These are phyloP conservation scores for Coemansia sp. DNA, from an alignment of 192 early-diverging fungal species.

Conservation along the genomic window DNA sequence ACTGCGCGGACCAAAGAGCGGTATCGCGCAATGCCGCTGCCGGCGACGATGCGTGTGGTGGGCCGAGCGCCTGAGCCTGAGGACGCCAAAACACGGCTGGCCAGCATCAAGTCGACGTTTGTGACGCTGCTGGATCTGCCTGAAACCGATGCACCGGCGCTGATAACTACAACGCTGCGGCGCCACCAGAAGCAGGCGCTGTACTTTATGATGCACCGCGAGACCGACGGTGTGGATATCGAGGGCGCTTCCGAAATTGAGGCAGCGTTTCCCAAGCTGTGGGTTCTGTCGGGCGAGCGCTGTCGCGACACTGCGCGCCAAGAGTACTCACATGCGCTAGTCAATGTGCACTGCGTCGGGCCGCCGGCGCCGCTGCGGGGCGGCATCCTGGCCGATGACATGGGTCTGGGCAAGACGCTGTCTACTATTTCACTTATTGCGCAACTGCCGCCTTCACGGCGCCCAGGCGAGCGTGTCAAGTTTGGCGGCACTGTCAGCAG, in stretches of 20 bases:
- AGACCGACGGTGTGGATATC: slow-evolving; percentile 63
- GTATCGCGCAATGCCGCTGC: slow-evolving; percentile 16
- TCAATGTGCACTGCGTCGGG: slow-evolving; percentile 29
- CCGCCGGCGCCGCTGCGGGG: slow-evolving; percentile 35
- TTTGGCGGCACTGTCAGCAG: slow-evolving; percentile 12
- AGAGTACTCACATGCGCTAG: slow-evolving; percentile 33
- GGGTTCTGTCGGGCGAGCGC: slow-evolving; percentile 12
- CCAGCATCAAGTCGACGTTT: slow-evolving; percentile 51
- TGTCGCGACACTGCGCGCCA: neutral
- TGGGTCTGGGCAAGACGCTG: slow-evolving; percentile 55
- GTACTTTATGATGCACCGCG: slow-evolving; percentile 74
- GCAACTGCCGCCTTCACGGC: slow-evolving; percentile 10
- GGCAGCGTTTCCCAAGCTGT: slow-evolving; percentile 37
- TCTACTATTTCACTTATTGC: slow-evolving; percentile 34
- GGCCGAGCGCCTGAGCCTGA: slow-evolving; percentile 11
- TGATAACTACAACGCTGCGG: slow-evolving; percentile 60
- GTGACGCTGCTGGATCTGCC: slow-evolving; percentile 52
- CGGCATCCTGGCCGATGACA: slow-evolving; percentile 52
- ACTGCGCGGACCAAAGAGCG: slow-evolving; percentile 6
- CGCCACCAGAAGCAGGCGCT: slow-evolving; percentile 84
- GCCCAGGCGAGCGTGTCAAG: slow-evolving; percentile 36
- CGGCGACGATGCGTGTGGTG: slow-evolving; percentile 25
- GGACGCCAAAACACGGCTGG: slow-evolving; percentile 34
- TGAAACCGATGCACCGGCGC: slow-evolving; percentile 47
- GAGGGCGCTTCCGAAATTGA: slow-evolving; percentile 17